Percentiles rank a stretch among this genome's conserved stretches.
Conservation (phyloP, 208 protist species). For the Trypanosoma cruzi region DNA sequence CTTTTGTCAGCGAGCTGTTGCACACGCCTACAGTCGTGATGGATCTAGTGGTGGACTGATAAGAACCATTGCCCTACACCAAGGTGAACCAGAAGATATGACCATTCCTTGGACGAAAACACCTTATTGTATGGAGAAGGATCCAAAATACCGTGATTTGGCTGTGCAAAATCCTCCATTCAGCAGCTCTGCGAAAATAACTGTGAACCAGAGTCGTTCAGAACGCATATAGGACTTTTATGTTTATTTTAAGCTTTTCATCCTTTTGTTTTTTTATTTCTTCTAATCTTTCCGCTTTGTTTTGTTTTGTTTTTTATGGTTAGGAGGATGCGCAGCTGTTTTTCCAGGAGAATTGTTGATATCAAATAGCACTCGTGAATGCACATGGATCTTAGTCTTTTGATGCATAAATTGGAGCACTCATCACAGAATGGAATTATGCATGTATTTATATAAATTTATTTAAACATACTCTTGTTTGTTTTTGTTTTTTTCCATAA, state of each 20-base stretch:
- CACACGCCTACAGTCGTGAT: slow-evolving; percentile 98
- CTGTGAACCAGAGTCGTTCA: slow-evolving; percentile 50
- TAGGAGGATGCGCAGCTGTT: neutral
- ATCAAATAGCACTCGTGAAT: neutral
- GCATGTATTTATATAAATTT: neutral
- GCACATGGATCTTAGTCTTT: neutral
- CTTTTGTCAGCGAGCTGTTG: slow-evolving; percentile 95
- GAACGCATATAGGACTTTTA: slow-evolving; percentile 22
- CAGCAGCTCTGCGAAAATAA: slow-evolving; percentile 80
- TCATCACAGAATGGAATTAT: slow-evolving; percentile 9
- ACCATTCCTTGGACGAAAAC: slow-evolving; percentile 86
- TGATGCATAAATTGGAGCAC: neutral
- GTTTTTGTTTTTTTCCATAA: slow-evolving; percentile 13
- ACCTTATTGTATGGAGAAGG: slow-evolving; percentile 92
- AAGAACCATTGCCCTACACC: slow-evolving; percentile 91
- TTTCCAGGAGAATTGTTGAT: neutral
- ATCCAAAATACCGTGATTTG: slow-evolving; percentile 77
- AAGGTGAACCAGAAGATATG: slow-evolving; percentile 74
- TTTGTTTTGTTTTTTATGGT: slow-evolving; percentile 1
- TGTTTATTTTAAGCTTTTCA: neutral
- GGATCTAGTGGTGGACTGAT: slow-evolving; percentile 98
- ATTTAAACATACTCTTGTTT: neutral
- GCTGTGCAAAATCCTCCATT: slow-evolving; percentile 74
- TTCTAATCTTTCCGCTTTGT: slow-evolving; percentile 17
- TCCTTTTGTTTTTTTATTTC: slow-evolving; percentile 4